phyloP scores from a whole-genome alignment of 2,329 filamentous ascomycete species.

The Microsporum audouinii region DNA sequence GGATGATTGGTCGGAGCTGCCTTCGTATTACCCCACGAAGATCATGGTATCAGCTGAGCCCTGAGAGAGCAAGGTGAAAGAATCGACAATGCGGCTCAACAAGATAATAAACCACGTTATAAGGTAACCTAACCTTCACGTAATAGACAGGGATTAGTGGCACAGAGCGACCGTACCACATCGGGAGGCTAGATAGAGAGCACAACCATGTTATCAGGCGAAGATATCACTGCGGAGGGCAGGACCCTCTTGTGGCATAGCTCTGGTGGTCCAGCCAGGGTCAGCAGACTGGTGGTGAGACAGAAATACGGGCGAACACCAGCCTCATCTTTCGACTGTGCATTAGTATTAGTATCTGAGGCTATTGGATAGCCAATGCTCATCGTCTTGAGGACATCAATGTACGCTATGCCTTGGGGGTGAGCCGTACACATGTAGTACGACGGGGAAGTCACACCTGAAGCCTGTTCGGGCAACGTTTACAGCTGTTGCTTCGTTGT shows the following conservation, averaged over 20 bases:
- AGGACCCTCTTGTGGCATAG: background rate
- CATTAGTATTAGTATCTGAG: background rate
- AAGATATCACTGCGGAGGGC: background rate
- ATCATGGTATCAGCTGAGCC: background rate
- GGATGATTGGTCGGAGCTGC: background rate
- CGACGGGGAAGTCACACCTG: background rate
- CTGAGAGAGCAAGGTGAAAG: background rate
- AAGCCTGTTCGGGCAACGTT: background rate
- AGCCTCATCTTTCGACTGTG: background rate
- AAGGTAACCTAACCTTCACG: background rate
- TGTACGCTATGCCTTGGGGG: background rate
- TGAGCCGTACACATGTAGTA: background rate
- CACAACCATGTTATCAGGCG: background rate
- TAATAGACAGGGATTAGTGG: background rate
- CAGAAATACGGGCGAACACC: background rate
- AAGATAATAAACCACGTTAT: background rate
- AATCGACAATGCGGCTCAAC: background rate
- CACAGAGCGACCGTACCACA: background rate
- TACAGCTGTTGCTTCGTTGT: background rate
- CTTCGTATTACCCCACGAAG: background rate
- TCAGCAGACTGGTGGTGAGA: background rate
- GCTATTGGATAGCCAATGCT: background rate
- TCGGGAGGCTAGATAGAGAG: background rate
- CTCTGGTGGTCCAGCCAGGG: background rate
- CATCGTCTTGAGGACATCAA: no score